Percentiles rank a stretch among this genome's conserved stretches.
Evolutionary conservation across 768 basidiomycete species (phyloP).

Genomic region (Scleroderma citrinum): DNA sequence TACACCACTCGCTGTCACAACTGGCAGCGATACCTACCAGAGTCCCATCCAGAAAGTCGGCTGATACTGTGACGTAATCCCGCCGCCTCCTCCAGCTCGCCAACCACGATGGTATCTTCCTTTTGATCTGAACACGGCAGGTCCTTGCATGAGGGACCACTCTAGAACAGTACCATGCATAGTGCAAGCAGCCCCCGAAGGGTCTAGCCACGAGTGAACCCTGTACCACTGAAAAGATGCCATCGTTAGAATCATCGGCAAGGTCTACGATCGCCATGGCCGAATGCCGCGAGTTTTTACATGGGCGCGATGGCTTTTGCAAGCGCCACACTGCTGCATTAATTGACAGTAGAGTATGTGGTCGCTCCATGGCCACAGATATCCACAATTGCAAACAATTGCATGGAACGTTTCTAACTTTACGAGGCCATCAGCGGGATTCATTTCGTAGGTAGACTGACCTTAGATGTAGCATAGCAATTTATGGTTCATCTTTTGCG

Average conservation of each 20-base stretch:
- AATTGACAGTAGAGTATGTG: background rate
- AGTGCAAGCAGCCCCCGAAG: too few relatives aligned
- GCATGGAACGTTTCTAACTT: background rate
- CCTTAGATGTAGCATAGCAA: background rate
- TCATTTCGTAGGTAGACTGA: background rate
- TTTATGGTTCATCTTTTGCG: too few relatives aligned
- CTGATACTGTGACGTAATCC: too few relatives aligned
- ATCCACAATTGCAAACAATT: too few relatives aligned
- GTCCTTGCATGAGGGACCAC: too few relatives aligned
- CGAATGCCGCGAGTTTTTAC: constrained; percentile 1
- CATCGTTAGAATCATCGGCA: too few relatives aligned
- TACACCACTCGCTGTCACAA: constrained; percentile 69
- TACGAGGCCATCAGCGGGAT: background rate
- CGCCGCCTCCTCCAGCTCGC: too few relatives aligned
- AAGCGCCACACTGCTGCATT: background rate
- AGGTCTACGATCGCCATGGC: too few relatives aligned
- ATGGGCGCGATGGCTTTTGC: constrained; percentile 1
- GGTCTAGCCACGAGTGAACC: too few relatives aligned
- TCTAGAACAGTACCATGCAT: too few relatives aligned
- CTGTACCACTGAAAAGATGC: too few relatives aligned
- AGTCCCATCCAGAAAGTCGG: constrained; percentile 86
- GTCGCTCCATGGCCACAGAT: background rate
- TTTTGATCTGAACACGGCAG: background rate
- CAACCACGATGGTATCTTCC: too few relatives aligned
- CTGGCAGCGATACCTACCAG: constrained; percentile 43